These are phyloP conservation scores for Colletotrichum viniferum DNA, from an alignment of 2,329 filamentous ascomycete genomes.

Conservation along the genomic window DNA sequence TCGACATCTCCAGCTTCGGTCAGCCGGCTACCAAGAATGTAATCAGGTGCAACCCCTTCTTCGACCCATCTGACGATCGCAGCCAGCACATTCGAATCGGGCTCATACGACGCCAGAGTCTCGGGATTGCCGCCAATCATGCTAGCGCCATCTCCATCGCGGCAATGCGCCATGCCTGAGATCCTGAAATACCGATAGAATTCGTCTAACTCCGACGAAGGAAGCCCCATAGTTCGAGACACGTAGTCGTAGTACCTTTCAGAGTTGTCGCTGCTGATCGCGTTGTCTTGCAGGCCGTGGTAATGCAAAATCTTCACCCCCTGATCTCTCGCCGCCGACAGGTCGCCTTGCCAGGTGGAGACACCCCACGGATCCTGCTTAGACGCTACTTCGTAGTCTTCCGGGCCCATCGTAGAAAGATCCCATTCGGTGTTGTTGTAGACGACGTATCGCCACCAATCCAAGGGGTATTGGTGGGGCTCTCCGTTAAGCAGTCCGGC, in stretches of 20 bases:
- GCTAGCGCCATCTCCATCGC: conserved; percentile 49
- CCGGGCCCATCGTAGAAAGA: neutral
- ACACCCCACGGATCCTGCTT: conserved; percentile 39
- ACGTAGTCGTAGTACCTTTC: conserved; percentile 54
- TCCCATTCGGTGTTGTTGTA: conserved; percentile 27
- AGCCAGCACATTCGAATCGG: conserved; percentile 48
- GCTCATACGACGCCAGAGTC: conserved; percentile 25
- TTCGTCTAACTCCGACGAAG: conserved; percentile 28
- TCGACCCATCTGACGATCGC: conserved; percentile 57
- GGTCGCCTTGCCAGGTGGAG: conserved; percentile 43
- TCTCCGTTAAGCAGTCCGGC: neutral
- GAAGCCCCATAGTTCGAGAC: conserved; percentile 42
- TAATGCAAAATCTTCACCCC: conserved; percentile 53
- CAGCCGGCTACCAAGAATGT: conserved; percentile 29
- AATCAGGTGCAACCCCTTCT: conserved; percentile 44
- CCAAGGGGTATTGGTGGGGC: neutral
- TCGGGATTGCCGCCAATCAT: conserved; percentile 28
- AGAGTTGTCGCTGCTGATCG: conserved; percentile 48
- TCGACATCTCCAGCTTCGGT: conserved; percentile 35
- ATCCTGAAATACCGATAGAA: conserved; percentile 57
- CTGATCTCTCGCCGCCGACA: conserved; percentile 40
- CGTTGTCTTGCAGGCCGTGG: conserved; percentile 47
- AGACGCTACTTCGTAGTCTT: conserved; percentile 22
- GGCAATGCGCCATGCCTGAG: conserved; percentile 57
- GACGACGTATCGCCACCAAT: conserved; percentile 31